Percentiles rank a stretch among this genome's conserved stretches.
Conservation (phyloP, 2,329 filamentous ascomycete species). For the Cryphonectria carpinicola region DNA sequence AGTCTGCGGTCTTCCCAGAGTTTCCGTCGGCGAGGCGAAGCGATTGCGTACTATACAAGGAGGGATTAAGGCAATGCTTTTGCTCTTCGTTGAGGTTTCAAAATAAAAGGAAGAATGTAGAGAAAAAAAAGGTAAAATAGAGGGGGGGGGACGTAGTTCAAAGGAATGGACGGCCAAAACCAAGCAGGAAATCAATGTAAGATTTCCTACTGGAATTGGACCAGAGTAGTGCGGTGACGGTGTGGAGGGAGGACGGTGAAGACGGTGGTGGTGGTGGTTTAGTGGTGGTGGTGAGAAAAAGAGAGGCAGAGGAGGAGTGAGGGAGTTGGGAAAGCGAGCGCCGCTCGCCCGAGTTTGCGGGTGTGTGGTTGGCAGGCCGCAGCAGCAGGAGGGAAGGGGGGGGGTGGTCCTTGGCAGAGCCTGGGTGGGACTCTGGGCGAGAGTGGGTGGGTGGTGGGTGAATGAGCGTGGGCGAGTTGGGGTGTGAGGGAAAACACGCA, state of each 20-base stretch:
- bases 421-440: slow-evolving; percentile 4
- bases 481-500: slow-evolving; percentile 11
- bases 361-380: slow-evolving; percentile 8
- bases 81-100: slow-evolving; percentile 12
- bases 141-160: slow-evolving; percentile 35
- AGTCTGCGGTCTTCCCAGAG: slow-evolving; percentile 20
- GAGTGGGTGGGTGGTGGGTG: not conserved
- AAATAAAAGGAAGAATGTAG: slow-evolving; percentile 24
- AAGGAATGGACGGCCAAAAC: slow-evolving; percentile 66
- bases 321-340: slow-evolving; percentile 8
- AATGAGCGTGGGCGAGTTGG: not conserved
- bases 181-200: slow-evolving; percentile 54
- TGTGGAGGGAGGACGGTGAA: slow-evolving; percentile 30
- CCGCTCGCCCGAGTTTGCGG: not conserved
- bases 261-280: slow-evolving; percentile 38
- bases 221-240: slow-evolving; percentile 42
- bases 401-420: not conserved
- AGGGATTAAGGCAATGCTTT: slow-evolving; percentile 32
- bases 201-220: slow-evolving; percentile 61
- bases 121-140: slow-evolving; percentile 29
- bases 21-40: slow-evolving; percentile 18
- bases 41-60: slow-evolving; percentile 27
- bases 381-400: not conserved
- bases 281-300: slow-evolving; percentile 36
- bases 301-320: slow-evolving; percentile 32